Base-by-base conservation (phyloP, 352 stramenopile genomes). In the Phytopythium chamaehyphon region DNA sequence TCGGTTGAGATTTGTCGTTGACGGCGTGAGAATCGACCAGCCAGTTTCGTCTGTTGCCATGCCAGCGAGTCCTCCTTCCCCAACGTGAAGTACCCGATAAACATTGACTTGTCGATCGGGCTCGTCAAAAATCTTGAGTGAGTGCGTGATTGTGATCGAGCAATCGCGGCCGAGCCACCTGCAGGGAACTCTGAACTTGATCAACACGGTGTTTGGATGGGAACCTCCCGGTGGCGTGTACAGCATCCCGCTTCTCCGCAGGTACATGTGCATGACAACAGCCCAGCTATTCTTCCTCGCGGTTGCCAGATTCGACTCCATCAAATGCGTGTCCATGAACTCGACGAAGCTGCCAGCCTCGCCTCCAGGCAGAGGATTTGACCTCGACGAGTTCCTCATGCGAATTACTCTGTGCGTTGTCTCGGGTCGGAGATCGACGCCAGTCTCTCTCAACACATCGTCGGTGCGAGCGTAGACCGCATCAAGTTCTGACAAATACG, bases 11-110 rank as follows among this genome's bases (percentile, higher is more conserved):
- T 33, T 9, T 33, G 28, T 9, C 28, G 28, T 33, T 9, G 28
- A 33, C 5, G 28, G 28, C 5, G 28, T 33, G 5, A 33, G 28
- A 33, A 33, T 33, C 18, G 54, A 67, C 59, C 59, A 67, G 1
- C 59, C 59, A 2, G 59, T 67, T 42, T 67, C 54, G 23, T 67
- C 59, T 0, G 54, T 59, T 10, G 61, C 48, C 48, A 67, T 59
- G 2, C 59, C 59, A 33, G 45, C 31, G 28, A 67, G 58, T 4
- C 54, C 59, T 1, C 59, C 59, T 36, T 67, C 54, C 6, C 77
- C 76, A 36, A 79, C 69, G 47, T 68, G 57, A 3, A 76, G 53
- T 9, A 81, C 58, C 45, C 63, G 61, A 66, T 69, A 86, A 9
- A 79, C 62, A 40, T 82, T 70, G 36, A 83, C 67, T 2, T 69